Conservation (phyloP, 495 filamentous ascomycete genomes). For the Cercophora sp. region DNA sequence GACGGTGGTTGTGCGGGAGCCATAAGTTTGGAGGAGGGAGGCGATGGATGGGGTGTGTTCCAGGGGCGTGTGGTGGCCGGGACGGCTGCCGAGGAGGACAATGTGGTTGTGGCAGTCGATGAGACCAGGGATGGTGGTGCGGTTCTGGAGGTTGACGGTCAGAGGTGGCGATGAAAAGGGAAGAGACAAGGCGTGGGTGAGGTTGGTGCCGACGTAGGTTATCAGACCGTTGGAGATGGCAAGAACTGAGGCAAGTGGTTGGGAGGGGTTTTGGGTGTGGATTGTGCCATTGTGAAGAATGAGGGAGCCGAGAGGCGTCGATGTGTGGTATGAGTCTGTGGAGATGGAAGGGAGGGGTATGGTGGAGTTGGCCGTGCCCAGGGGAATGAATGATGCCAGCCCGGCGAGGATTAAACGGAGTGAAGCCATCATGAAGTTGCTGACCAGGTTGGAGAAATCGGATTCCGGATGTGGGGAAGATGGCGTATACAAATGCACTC, state of each 20-base stretch:
- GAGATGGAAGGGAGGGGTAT: too few species aligned
- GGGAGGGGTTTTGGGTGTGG: slow-evolving; percentile 20
- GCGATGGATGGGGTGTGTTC: slow-evolving; percentile 21
- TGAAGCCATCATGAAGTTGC: too few species aligned
- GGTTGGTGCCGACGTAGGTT: slow-evolving; percentile 24
- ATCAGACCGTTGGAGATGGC: slow-evolving; percentile 21
- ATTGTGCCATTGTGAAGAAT: slow-evolving; percentile 24
- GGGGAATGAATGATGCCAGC: too few species aligned
- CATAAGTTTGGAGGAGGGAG: slow-evolving; percentile 13
- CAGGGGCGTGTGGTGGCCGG: slow-evolving; percentile 25
- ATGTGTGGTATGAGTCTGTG: slow-evolving; percentile 5
- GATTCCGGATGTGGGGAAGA: too few species aligned
- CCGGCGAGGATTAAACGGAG: too few species aligned
- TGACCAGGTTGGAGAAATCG: too few species aligned
- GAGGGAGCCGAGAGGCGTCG: slow-evolving; percentile 16
- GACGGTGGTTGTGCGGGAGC: slow-evolving; percentile 4
- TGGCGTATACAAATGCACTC: too few species aligned
- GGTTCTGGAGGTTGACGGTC: slow-evolving; percentile 18
- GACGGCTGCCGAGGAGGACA: slow-evolving; percentile 24
- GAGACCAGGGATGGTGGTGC: slow-evolving; percentile 19
- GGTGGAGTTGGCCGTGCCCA: too few species aligned
- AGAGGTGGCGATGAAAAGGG: not conserved
- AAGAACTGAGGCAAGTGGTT: slow-evolving; percentile 16
- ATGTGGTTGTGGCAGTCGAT: slow-evolving; percentile 30
- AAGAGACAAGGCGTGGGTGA: slow-evolving; percentile 9